Evolutionary conservation across 1,284 basidiomycete genomes (phyloP), one percentile per base, ranked within the genome.

Genomic region (Cronartium quercuum): DNA sequence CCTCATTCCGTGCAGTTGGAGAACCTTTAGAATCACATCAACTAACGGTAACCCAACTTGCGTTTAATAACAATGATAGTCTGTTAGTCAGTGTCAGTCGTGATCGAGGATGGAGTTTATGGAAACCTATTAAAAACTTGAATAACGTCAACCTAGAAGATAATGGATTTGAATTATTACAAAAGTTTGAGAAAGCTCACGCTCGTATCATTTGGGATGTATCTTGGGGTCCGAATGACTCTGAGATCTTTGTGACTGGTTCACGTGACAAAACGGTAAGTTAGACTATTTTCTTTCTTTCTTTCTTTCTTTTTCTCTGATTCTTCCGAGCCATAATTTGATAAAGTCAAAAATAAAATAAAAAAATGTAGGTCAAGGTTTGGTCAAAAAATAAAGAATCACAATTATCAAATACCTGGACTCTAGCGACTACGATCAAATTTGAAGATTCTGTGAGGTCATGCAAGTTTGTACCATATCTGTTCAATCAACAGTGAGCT

Each of bases 121-220:
- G 89, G 79, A 85, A 65, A 18, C 44, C 58, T 67, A 24, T 76
- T n/a, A 58, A 13, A 12, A 29, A 29, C 29, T 29, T 38, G 6
- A 13, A 15, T 51, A 51, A 67, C 7, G 21, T 12, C 42, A 10
- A 21, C 21, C 0, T 2, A 21, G 44, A 18, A 35, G 34, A 44
- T 18, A 57, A 62, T 61, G 41, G 37, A 62, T 64, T 75, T 63
- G 60, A 18, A 78, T 67, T 79, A 86, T 90, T 86, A 0, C 86
- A 87, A 4, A 75, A 76, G n/a, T 85, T 87, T 9, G 88, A 94
- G 77, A 93, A 91, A 81, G 88, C 92, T 0, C 95, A 98, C 82
- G 86, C 87, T 0, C 87, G 96, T 40, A 97, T 99, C 80, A 90
- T 98, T 51, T 95, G 96, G 91, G 96, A 98, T 81, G 91, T 89